These are phyloP conservation scores for Obelidium mucronatum DNA, from an alignment of 192 early-diverging fungal species.

Conservation along the genomic window DNA sequence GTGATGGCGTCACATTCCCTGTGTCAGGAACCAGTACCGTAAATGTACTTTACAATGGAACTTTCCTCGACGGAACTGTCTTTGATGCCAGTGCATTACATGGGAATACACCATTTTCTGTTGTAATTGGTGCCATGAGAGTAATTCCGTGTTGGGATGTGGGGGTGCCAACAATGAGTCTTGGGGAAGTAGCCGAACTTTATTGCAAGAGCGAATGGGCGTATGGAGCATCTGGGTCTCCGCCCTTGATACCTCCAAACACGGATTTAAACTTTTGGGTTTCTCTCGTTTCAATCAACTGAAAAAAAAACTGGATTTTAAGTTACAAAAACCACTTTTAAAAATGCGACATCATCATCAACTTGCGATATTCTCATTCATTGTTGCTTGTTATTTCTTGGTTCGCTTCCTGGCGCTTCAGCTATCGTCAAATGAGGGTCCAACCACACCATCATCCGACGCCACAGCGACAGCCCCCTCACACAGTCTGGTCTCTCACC, in stretches of 20 bases:
- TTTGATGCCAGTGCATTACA: slow-evolving; percentile 3
- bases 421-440: too few species aligned
- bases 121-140: neutral
- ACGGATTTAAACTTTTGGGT: neutral
- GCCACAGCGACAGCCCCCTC: too few species aligned
- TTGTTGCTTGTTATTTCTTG: too few species aligned
- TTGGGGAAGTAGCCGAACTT: neutral
- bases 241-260: neutral
- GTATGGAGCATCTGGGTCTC: neutral
- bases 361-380: too few species aligned
- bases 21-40: neutral
- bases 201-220: neutral
- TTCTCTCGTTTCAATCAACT: neutral
- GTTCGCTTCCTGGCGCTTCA: too few species aligned
- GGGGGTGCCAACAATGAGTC: slow-evolving; percentile 3
- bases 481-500: too few species aligned
- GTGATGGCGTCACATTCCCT: slow-evolving; percentile 6
- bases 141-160: slow-evolving; percentile 5
- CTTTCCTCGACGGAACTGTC: neutral
- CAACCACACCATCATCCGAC: too few species aligned
- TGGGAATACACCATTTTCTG: neutral
- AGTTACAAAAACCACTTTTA: too few species aligned
- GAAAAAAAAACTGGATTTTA: too few species aligned
- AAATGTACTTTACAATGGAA: neutral
- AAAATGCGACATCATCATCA: too few species aligned